Conservation (phyloP, 352 stramenopile species). For the Sclerospora graminicola region DNA sequence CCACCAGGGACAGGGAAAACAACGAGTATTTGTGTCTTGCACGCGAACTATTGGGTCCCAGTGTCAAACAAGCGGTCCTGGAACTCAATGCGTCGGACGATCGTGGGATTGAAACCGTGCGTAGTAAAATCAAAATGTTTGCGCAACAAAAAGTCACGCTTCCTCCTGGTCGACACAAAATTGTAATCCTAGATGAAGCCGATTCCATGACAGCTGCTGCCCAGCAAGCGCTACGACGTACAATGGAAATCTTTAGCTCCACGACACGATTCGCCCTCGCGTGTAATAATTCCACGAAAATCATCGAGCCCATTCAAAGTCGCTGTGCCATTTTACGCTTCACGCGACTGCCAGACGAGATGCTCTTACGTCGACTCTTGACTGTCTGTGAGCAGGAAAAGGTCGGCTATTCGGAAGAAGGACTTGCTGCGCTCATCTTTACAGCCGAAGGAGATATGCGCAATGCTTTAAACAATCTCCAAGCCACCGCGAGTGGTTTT, state of each 20-base stretch:
- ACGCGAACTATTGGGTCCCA: slow-evolving; percentile 75
- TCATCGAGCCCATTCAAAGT: slow-evolving; percentile 99
- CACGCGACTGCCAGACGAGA: slow-evolving; percentile 90
- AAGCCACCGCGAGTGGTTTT: slow-evolving; percentile 94
- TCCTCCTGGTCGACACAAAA: slow-evolving; percentile 90
- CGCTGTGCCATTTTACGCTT: slow-evolving; percentile 97
- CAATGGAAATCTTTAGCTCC: slow-evolving; percentile 98
- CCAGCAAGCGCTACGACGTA: slow-evolving; percentile 95
- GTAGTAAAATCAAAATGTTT: slow-evolving; percentile 99
- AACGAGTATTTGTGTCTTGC: slow-evolving; percentile 89
- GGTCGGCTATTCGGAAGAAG: slow-evolving; percentile 82
- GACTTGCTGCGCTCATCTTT: slow-evolving; percentile 97
- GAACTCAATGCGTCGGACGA: slow-evolving; percentile 99
- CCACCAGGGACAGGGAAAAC: slow-evolving; percentile 91
- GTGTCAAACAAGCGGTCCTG: slow-evolving; percentile 88
- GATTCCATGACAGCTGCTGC: slow-evolving; percentile 97
- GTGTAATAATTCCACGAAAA: slow-evolving; percentile 99
- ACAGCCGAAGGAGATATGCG: slow-evolving; percentile 98
- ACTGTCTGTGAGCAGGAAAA: slow-evolving; percentile 91
- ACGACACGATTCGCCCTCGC: slow-evolving; percentile 97
- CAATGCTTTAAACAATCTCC: slow-evolving; percentile 98
- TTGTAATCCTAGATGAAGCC: slow-evolving; percentile 99
- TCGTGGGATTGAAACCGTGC: slow-evolving; percentile 79
- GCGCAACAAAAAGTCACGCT: slow-evolving; percentile 97
- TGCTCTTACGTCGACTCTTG: slow-evolving; percentile 91